Base-by-base conservation (phyloP, 768 basidiomycete species). In the Auriculariales sp. region DNA sequence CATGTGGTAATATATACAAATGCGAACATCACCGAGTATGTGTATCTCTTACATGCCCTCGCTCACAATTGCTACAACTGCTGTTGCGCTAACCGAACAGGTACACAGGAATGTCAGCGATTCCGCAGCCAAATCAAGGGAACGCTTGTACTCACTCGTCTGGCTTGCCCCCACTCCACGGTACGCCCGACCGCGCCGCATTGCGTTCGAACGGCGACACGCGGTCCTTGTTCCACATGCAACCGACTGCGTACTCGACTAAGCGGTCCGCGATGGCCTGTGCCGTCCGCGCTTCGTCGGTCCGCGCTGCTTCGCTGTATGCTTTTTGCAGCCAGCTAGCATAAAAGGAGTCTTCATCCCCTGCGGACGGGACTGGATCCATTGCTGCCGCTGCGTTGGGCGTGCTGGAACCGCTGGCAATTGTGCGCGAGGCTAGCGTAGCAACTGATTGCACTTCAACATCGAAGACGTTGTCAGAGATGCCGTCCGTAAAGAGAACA, bases 261-360 rank as follows among this genome's bases (percentile, higher is more conserved):
- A 87, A 67, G 19, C 78, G 73, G 57, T 87, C 78, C 5, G 87
- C 82, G 62, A 90, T 80, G 12, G 66, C 64, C 58, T 87, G 79
- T 2, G 78, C 82, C 58, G 78, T 77, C 28, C 68, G 62, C 31
- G 74, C 74, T 53, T 86, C 84, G 1, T 75, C 57, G 3, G 69
- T 71, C 12, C 71, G n/a, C n/a, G n/a, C n/a, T n/a, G n/a, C n/a
- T n/a, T n/a, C n/a, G n/a, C n/a, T n/a, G 32, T 34, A 11, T 45
- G 11, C 12, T 10, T 24, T 24, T 19, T 12, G n/a, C n/a, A n/a
- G n/a, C n/a, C n/a, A n/a, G n/a, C n/a, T n/a, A n/a, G n/a, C n/a
- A n/a, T n/a, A n/a, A n/a, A n/a, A n/a, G n/a, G n/a, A n/a, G n/a
- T n/a, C n/a, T n/a, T n/a, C n/a, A n/a, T n/a, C n/a, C n/a, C n/a